Evolutionary conservation across 768 basidiomycete species (phyloP), one percentile per base, ranked within the genome.

Genomic region (Leccinum subtestaceum): DNA sequence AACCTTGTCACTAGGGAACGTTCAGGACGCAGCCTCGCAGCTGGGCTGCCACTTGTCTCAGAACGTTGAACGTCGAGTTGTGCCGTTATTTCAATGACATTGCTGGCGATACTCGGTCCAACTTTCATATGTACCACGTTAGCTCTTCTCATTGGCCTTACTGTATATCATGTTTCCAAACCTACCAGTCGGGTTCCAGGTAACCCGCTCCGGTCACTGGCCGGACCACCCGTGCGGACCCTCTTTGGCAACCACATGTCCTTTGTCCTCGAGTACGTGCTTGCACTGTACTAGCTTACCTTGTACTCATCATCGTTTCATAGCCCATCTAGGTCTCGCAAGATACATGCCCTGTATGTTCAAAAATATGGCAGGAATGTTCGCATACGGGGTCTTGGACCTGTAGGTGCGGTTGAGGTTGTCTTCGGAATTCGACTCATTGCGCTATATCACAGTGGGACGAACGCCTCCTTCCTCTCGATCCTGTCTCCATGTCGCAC

Each of bases 381-480:
- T 45, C 83, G 86, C 38, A 80, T 93, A 53, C 80, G 83, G 49
- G 91, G 90, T 4, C 60, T 87, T 12, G 81, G 82, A 50, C 86
- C 87, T 53, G 90, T 91, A 73, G 60, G 89, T 79, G n/a, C 11
- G 38, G 31, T 51, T 48, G 10, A 53, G 25, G 29, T 5, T 27
- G 21, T 29, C 46, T 40, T n/a, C 40, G 5, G 55, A 34, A 56
- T 50, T 25, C 29, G 17, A 53, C 67, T 70, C 55, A 70, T 31
- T 1, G 25, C 34, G 17, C 25, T 4, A 19, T 27, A 51, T 43
- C 27, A 38, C 58, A 93, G 90, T 89, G 86, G 84, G 91, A 89
- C 60, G 80, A 85, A 45, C 85, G 94, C 36, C 82, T 96, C 1
- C 77, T 93, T 56, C 91, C 92, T 1, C 77, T 93, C 46, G 94